These are phyloP conservation scores for Metschnikowia henanensis DNA, from an alignment of 805 yeast species.

Conservation along the genomic window DNA sequence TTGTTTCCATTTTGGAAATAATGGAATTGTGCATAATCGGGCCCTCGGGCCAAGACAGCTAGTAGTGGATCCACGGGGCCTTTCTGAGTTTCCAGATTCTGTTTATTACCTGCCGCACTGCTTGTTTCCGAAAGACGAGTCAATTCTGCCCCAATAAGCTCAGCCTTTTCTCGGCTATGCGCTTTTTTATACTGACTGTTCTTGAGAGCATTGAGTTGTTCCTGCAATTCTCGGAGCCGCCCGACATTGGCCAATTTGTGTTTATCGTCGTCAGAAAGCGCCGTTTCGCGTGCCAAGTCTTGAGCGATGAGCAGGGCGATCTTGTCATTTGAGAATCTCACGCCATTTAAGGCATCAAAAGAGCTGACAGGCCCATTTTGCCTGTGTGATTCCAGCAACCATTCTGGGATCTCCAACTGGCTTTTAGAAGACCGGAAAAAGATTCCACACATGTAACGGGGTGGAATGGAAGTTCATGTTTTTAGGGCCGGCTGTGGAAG, in stretches of 20 bases:
- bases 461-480: too few species aligned
- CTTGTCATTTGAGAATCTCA: conserved; percentile 4
- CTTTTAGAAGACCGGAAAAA: conserved; percentile 7
- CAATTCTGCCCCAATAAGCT: conserved; percentile 6
- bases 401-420: not conserved
- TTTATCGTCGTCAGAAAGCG: conserved; percentile 17
- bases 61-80: conserved; percentile 1
- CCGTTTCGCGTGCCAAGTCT: conserved; percentile 9
- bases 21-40: conserved; percentile 44
- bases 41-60: conserved; percentile 56
- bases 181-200: conserved; percentile 25
- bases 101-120: not conserved
- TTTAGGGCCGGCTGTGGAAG: too few species aligned
- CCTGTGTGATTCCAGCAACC: not conserved
- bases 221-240: conserved; percentile 27
- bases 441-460: conserved; percentile 20
- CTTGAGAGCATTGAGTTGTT: conserved; percentile 14
- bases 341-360: not conserved
- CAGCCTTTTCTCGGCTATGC: conserved; percentile 15
- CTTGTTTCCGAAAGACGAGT: conserved; percentile 1
- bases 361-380: not conserved
- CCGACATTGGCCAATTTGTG: conserved; percentile 30
- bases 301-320: conserved; percentile 10
- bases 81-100: not conserved
- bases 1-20: conserved; percentile 9